phyloP scores from a whole-genome alignment of 768 basidiomycete genomes.

The Rubroboletus pulcherrimus region DNA sequence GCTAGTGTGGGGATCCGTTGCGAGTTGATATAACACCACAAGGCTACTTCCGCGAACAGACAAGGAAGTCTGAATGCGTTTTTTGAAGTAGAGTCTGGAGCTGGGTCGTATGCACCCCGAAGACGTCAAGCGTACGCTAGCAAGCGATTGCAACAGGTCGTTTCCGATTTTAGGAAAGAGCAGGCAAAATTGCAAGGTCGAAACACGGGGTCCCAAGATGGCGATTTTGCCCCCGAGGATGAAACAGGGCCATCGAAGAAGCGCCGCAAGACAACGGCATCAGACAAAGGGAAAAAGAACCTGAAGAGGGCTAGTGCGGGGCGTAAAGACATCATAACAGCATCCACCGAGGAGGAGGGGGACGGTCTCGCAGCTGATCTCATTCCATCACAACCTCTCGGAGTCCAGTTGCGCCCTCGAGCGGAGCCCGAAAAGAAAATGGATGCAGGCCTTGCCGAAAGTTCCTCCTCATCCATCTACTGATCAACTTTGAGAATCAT shows the following conservation, averaged over 20 bases:
- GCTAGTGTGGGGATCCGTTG: not conserved
- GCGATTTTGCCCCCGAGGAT: slow-evolving; percentile 26
- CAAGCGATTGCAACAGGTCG: slow-evolving; percentile 83
- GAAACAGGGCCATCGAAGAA: slow-evolving; percentile 30
- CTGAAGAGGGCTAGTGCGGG: not conserved
- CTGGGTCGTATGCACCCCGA: slow-evolving; percentile 69
- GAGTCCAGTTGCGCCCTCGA: slow-evolving; percentile 39
- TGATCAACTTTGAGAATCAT: not conserved
- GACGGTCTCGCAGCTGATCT: not conserved
- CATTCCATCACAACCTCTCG: slow-evolving; percentile 22
- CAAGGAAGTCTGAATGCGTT: slow-evolving; percentile 76
- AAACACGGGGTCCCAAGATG: slow-evolving; percentile 21
- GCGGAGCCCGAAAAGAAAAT: slow-evolving; percentile 32
- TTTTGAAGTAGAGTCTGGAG: slow-evolving; percentile 66
- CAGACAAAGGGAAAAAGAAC: slow-evolving; percentile 9
- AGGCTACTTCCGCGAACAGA: slow-evolving; percentile 64
- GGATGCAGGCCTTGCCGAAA: slow-evolving; percentile 10
- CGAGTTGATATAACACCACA: not conserved
- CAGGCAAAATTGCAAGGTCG: slow-evolving; percentile 20
- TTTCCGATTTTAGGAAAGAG: slow-evolving; percentile 70
- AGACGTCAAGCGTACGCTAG: slow-evolving; percentile 80
- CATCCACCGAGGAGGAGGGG: slow-evolving; percentile 13
- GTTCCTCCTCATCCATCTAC: slow-evolving; percentile 2
- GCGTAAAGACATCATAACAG: not conserved
- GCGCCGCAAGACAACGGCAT: slow-evolving; percentile 24